phyloP scores from a whole-genome alignment of 2,329 filamentous ascomycete species.

The Peltaster fructicola region DNA sequence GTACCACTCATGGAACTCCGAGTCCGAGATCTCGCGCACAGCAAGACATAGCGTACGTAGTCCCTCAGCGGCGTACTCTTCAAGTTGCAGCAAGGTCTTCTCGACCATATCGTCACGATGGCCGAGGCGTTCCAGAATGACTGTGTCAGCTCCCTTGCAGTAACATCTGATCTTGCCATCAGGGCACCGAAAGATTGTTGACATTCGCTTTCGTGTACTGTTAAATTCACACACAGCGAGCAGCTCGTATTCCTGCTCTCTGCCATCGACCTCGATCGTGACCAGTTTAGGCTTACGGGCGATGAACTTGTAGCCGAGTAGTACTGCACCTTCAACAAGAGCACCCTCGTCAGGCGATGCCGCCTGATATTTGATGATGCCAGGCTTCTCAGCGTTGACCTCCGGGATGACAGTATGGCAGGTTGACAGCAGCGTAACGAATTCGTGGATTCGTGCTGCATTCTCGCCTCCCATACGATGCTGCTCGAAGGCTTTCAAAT shows the following conservation, averaged over 20 bases:
- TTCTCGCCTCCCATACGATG: slow-evolving; percentile 42
- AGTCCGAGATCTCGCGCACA: slow-evolving; percentile 79
- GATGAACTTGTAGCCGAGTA: slow-evolving; percentile 74
- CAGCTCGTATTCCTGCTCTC: slow-evolving; percentile 68
- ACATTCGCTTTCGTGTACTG: slow-evolving; percentile 94
- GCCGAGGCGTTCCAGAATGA: slow-evolving; percentile 80
- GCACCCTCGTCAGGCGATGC: slow-evolving; percentile 94
- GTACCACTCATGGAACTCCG: slow-evolving; percentile 77
- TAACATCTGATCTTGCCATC: slow-evolving; percentile 90
- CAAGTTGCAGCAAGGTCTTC: slow-evolving; percentile 80
- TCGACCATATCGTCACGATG: slow-evolving; percentile 69
- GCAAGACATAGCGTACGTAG: slow-evolving; percentile 86
- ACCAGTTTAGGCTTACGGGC: slow-evolving; percentile 81
- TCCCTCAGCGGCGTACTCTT: slow-evolving; percentile 95
- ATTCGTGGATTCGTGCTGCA: slow-evolving; percentile 55
- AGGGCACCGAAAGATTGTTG: slow-evolving; percentile 86
- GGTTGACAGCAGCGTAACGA: slow-evolving; percentile 68
- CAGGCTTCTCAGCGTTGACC: slow-evolving; percentile 55
- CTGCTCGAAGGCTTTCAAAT: slow-evolving; percentile 57
- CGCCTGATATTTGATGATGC: slow-evolving; percentile 88
- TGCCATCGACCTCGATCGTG: slow-evolving; percentile 58
- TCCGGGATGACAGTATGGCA: slow-evolving; percentile 98
- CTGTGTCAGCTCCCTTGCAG: slow-evolving; percentile 92
- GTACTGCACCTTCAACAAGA: slow-evolving; percentile 77
- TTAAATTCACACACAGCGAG: slow-evolving; percentile 98